Percentiles rank a stretch among this genome's conserved stretches.
These are phyloP conservation scores for Aspergillus floridensis DNA, from an alignment of 2,329 filamentous ascomycete species.

Conservation along the genomic window DNA sequence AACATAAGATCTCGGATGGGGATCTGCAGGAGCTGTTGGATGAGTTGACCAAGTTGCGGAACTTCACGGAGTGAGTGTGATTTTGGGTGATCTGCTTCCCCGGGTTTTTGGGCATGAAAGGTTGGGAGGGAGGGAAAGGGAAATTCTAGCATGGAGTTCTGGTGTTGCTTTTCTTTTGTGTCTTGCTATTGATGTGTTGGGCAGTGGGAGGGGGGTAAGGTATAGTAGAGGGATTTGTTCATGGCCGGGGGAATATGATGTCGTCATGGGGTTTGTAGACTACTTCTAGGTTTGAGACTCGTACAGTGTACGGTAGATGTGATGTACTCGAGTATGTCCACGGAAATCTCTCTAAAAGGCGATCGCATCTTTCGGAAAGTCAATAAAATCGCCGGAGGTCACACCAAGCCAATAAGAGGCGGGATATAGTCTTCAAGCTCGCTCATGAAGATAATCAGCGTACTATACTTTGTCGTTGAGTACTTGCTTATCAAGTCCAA, in stretches of 20 bases:
- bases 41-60: slow-evolving; percentile 79
- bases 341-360: background rate
- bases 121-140: slow-evolving; percentile 3
- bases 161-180: slow-evolving; percentile 4
- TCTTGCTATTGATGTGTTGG: background rate
- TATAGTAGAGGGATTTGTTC: too few relatives aligned
- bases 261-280: background rate
- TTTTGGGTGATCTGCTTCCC: background rate
- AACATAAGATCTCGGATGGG: slow-evolving; percentile 85
- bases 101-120: too few relatives aligned
- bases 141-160: slow-evolving; percentile 16
- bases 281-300: too few relatives aligned
- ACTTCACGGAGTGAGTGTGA: slow-evolving; percentile 40
- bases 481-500: too few relatives aligned
- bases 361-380: background rate
- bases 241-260: too few relatives aligned
- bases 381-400: background rate
- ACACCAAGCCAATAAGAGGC: background rate
- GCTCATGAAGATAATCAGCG: background rate
- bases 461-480: too few relatives aligned
- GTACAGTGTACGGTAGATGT: too few relatives aligned
- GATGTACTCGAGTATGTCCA: background rate
- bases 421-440: background rate
- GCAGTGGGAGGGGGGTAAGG: background rate
- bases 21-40: slow-evolving; percentile 84